Base-by-base conservation (phyloP, 331 rosid species). In the Pyracantha coccinea region DNA sequence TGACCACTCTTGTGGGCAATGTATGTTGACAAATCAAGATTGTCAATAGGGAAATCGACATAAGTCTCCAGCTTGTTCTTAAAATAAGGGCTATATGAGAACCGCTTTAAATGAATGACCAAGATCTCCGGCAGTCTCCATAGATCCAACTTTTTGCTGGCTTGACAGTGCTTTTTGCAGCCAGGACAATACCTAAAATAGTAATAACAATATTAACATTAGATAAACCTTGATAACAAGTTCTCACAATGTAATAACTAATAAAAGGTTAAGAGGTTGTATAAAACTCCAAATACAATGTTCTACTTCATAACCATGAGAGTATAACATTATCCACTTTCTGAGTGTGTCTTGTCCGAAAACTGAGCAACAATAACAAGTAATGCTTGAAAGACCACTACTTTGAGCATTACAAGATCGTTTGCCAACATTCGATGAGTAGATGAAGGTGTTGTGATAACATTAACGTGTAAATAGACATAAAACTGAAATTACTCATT, bases 101-200 rank as follows among this genome's bases (percentile, higher is more conserved):
- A 94, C 83, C 97, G 93, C 92, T 94, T 94, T 58, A 94, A 89
- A 88, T 92, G 99, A 83, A 94, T 87, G 75, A 92, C 99, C 91
- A 94, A 83, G 84, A 94, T 89, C 86, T 90, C 96, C 41, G 97
- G 99, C 74, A 94, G 93, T 84, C 97, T 94, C 97, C 99, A 94
- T 65, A 94, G 96, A 77, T 94, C 99, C 77, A 94, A 87, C 89
- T 92, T 94, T 82, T 94, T 94, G 80, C 93, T 87, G 66, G 99
- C 97, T 80, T 94, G 99, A 66, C 88, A 77, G 77, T 87, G 99
- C 78, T 82, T 62, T 89, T 94, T 90, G 86, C 99, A 94, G 78
- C 84, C 80, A 63, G 99, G 99, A 80, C 99, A 94, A 69, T 82
- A 94, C 99, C 99, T 94, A 78, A 77, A 77, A 44, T 5, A 58